phyloP scores from a whole-genome alignment of 169 alveolate genomes.

The Plasmodium vivax region DNA sequence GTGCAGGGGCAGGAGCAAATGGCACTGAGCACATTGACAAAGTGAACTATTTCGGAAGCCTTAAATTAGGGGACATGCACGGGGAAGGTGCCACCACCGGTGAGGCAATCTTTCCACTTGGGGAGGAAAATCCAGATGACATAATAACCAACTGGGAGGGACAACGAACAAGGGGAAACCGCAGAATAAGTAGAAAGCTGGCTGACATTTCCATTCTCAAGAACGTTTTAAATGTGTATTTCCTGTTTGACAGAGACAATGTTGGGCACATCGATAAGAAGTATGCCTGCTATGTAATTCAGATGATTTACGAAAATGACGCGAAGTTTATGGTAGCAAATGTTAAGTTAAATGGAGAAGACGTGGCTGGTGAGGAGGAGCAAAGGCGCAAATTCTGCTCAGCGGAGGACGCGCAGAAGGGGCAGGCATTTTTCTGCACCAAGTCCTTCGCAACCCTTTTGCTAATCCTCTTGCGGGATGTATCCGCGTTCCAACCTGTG shows the following conservation, averaged over 20 bases:
- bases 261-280: conserved; percentile 37
- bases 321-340: conserved; percentile 16
- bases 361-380: neutral
- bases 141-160: neutral
- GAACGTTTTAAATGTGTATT: conserved; percentile 63
- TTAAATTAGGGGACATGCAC: conserved; percentile 8
- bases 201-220: conserved; percentile 19
- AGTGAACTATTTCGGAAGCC: neutral
- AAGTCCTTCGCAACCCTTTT: conserved; percentile 47
- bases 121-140: neutral
- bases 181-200: conserved; percentile 14
- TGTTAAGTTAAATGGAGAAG: conserved; percentile 41
- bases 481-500: conserved; percentile 23
- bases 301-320: conserved; percentile 63
- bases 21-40: neutral
- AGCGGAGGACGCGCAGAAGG: neutral
- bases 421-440: conserved; percentile 21
- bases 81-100: neutral
- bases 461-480: conserved; percentile 11
- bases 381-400: neutral
- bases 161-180: neutral
- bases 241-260: conserved; percentile 56
- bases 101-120: neutral
- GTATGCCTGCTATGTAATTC: conserved; percentile 58
- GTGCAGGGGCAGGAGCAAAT: neutral